Evolutionary conservation across 345 rosid genomes (phyloP).

Genomic region (Aethionema arabicum): DNA sequence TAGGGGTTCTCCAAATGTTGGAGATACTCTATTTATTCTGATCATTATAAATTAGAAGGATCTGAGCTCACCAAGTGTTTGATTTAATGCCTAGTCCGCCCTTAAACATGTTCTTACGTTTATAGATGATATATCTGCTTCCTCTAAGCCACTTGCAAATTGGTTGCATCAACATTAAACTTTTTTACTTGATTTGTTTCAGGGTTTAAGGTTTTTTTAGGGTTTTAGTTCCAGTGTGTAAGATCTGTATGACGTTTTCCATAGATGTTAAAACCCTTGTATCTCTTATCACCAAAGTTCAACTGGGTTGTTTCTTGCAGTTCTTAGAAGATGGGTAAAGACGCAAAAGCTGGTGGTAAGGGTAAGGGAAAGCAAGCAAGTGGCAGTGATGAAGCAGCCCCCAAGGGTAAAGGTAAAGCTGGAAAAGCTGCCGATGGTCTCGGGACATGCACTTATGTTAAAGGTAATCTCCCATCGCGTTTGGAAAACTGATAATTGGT

Average conservation of each 20-base stretch:
- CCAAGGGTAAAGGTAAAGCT: slow-evolving; percentile 94
- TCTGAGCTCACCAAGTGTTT: slow-evolving; percentile 14
- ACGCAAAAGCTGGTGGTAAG: slow-evolving; percentile 65
- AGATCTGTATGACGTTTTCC: neutral
- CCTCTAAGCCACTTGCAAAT: slow-evolving; percentile 14
- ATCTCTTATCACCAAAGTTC: neutral
- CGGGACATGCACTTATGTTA: slow-evolving; percentile 95
- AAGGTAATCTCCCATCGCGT: slow-evolving; percentile 48
- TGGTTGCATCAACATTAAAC: neutral
- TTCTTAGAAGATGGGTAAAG: slow-evolving; percentile 59
- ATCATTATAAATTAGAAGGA: slow-evolving; percentile 19
- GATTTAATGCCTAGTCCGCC: neutral
- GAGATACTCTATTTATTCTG: neutral
- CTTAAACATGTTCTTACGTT: neutral
- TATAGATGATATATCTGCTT: neutral
- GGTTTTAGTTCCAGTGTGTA: slow-evolving; percentile 18
- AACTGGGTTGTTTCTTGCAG: slow-evolving; percentile 2
- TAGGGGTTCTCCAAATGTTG: slow-evolving; percentile 6
- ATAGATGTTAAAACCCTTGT: slow-evolving; percentile 6
- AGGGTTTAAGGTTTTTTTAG: slow-evolving; percentile 27
- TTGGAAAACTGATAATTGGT: neutral
- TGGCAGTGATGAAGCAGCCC: slow-evolving; percentile 59
- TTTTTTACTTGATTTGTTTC: neutral
- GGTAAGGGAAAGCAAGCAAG: slow-evolving; percentile 88
- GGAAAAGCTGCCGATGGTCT: slow-evolving; percentile 88